Evolutionary conservation across 371 early-diverging fungal genomes (phyloP).

Genomic region (Mucor racemosus): DNA sequence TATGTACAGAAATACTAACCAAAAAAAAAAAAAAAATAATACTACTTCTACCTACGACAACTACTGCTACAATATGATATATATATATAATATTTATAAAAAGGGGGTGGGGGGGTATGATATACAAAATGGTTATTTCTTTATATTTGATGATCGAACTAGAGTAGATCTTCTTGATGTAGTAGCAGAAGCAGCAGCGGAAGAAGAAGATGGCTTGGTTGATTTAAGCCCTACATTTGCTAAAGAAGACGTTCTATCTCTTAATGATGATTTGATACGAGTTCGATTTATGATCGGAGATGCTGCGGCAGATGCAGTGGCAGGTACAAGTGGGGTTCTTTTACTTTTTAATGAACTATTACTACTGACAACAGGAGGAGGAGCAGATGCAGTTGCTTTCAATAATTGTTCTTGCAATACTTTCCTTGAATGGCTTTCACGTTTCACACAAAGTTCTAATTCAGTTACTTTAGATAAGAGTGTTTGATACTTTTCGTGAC

Average conservation of each 20-base stretch:
- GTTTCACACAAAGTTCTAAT: slow-evolving; percentile 17
- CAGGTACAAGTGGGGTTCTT: slow-evolving; percentile 11
- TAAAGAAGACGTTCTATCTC: slow-evolving; percentile 5
- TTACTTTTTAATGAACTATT: background rate
- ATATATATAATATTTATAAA: slow-evolving; percentile 7
- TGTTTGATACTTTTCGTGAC: slow-evolving; percentile 10
- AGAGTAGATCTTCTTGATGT: slow-evolving; percentile 2
- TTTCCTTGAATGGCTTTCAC: slow-evolving; percentile 11
- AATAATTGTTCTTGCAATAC: slow-evolving; percentile 2
- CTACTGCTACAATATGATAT: slow-evolving; percentile 1
- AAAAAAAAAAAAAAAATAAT: no score
- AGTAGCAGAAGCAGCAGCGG: slow-evolving; percentile 1
- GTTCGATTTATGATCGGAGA: background rate
- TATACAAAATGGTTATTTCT: slow-evolving; percentile 8
- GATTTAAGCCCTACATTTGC: slow-evolving; percentile 3
- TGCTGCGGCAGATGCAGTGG: background rate
- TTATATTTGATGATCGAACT: background rate
- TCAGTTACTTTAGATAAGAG: slow-evolving; percentile 19
- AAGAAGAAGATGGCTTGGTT: background rate
- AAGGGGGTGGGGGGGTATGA: background rate
- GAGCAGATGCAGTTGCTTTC: background rate
- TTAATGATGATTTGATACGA: background rate
- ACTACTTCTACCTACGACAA: background rate
- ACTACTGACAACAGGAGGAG: background rate
- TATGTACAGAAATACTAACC: slow-evolving; percentile 1